Base-by-base conservation (phyloP, 2,329 filamentous ascomycete species). In the Cadophora malorum region DNA sequence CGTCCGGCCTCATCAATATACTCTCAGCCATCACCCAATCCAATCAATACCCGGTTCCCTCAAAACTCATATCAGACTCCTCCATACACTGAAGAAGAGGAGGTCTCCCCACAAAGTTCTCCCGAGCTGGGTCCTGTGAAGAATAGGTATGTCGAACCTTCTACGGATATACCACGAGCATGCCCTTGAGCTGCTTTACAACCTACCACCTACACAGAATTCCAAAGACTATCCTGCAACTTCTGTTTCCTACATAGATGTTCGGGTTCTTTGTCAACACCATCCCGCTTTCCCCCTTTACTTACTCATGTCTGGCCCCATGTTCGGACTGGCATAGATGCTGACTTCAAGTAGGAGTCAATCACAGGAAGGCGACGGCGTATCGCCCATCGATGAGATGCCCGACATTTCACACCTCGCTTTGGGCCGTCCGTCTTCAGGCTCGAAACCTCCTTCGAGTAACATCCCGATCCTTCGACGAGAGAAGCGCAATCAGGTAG, bases 1-100 rank as follows among this genome's bases (percentile, higher is more conserved):
- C 83, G 84, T 50, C 83, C 85, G n/a, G 72, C 81, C 7, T 90
- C 89, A 38, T 90, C 90, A 19, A 72, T 88, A 58, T 90, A 91
- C 76, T 88, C 88, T 56, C 83, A 86, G 76, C 83, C 81, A 55
- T 86, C 83, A 69, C 83, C 83, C 16, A 70, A 66, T 60, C 61
- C 72, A 56, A 66, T 69, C 9, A 60, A 68, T 58, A 72, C 73
- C 52, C 68, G 68, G 23, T 74, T 75, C 64, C 67, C 70, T 59
- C 62, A 71, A 59, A 69, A 73, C 68, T 53, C 78, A 74, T 73
- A 79, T 74, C 65, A 66, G 23, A 28, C 65, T 50, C 56, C 62
- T 28, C 47, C 55, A 63, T 71, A 76, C 56, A 60, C 67, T 64
- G 68, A 73, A 64, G 72, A 70, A 55, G 75, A 76, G 50, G 78